Percentiles rank a stretch among this genome's conserved stretches.
Evolutionary conservation across 2,329 filamentous ascomycete species (phyloP).

Genomic region (Colletotrichum plurivorum): DNA sequence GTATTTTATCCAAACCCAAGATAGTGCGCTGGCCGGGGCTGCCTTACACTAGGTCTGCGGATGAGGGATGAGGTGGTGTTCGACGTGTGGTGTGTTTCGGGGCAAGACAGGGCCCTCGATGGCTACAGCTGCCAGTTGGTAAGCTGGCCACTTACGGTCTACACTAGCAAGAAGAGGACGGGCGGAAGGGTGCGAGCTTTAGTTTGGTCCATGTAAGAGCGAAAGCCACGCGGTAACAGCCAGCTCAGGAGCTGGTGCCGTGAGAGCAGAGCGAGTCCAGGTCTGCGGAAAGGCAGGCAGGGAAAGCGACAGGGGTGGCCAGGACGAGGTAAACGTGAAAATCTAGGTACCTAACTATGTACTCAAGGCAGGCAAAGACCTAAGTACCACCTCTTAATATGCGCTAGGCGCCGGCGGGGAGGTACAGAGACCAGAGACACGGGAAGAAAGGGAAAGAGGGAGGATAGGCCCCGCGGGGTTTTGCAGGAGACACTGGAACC

Average conservation of each 20-base stretch:
- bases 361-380: no score
- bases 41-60: constrained; percentile 1
- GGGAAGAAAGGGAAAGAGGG: not conserved
- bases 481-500: not conserved
- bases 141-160: not conserved
- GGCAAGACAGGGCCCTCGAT: constrained; percentile 29
- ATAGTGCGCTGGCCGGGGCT: not conserved
- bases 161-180: constrained; percentile 20
- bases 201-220: not conserved
- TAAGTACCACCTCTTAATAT: not conserved
- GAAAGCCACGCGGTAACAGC: constrained; percentile 22
- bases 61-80: constrained; percentile 21
- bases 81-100: constrained; percentile 31
- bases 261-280: not conserved
- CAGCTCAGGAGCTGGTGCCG: constrained; percentile 11
- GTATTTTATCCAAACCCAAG: no score
- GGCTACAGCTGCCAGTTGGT: constrained; percentile 17
- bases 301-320: not conserved
- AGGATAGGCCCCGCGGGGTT: not conserved
- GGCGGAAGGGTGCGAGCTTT: not conserved
- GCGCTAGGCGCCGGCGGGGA: not conserved
- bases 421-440: constrained; percentile 11
- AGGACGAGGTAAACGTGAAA: no score
- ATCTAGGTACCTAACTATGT: no score
- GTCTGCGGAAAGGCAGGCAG: not conserved